phyloP scores from a whole-genome alignment of 129 eudicot species.

The Sambucus nigra region DNA sequence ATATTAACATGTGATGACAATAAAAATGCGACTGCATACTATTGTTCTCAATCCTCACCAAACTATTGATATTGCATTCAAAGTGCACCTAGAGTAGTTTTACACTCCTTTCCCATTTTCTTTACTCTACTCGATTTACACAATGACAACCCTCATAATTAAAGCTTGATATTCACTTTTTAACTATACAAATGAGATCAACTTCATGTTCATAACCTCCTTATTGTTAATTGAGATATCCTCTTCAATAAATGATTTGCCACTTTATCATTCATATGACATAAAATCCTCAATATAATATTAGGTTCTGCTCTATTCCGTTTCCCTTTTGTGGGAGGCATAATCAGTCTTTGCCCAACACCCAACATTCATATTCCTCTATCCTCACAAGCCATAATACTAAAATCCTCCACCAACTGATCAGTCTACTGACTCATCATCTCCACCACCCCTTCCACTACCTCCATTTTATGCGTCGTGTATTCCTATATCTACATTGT shows the following conservation, averaged over 20 bases:
- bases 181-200: conserved; percentile 1
- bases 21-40: no score
- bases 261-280: conserved; percentile 59
- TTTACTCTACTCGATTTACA: no score
- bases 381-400: conserved; percentile 53
- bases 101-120: no score
- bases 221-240: conserved; percentile 73
- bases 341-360: conserved; percentile 45
- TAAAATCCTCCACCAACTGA: conserved; percentile 69
- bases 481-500: no score
- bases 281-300: conserved; percentile 71
- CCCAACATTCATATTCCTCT: conserved; percentile 55
- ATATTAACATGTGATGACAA: no score
- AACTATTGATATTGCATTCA: no score
- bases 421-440: conserved; percentile 67
- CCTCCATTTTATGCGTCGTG: no score
- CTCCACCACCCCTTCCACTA: conserved; percentile 63
- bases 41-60: no score
- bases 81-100: no score
- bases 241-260: conserved; percentile 72
- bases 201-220: conserved; percentile 20
- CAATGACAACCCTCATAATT: no score
- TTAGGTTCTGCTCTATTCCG: conserved; percentile 83
- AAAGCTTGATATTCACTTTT: background rate
- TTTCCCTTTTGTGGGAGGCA: conserved; percentile 87